Evolutionary conservation across 2,329 filamentous ascomycete genomes (phyloP), one percentile per base, ranked within the genome.

Genomic region (Tothia fuscella): DNA sequence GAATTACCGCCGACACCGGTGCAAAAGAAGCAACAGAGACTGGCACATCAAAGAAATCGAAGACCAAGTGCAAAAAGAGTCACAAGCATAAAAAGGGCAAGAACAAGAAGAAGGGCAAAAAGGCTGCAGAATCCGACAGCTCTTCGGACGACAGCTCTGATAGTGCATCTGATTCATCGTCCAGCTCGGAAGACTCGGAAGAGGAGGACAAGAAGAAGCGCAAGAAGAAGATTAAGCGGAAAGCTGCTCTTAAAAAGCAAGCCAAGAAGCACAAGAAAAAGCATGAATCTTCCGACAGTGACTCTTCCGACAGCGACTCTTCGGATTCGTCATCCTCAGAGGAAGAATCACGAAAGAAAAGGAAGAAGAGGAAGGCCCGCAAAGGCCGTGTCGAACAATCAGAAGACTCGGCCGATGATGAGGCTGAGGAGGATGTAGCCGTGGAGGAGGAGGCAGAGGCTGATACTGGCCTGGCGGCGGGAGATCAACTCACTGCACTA

Each of bases 211-310:
- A 19, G 31, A 36, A 40, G 30, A 36, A 14, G 12, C 35, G 43
- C 22, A 29, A 32, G 9, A 35, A 42, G 32, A 36, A 42, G 30
- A 25, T 42, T 6, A 43, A 48, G 43, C 48, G 50, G 29, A 51
- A 54, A 25, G 42, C 33, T 19, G 48, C 46, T 28, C 45, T 45
- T 5, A 57, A 51, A 24, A 41, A 45, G 44, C 41, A 45, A 30
- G 48, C 44, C 22, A 50, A 42, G 30, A 35, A 41, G 51, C 37
- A 41, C 28, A 44, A 50, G 46, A 51, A 45, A 30, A 52, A 47
- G 28, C 44, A 39, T 21, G 52, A 48, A 39, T 43, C 51, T 1
- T 44, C 43, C 24, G 19, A 35, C 16, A 39, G 28, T 17, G 41
- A 43, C 30, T 46, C 43, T 19, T 16, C 14, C 21, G 47, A 24